These are phyloP conservation scores for Lepidium aucheri DNA, from an alignment of 345 rosid genomes.

Conservation along the genomic window DNA sequence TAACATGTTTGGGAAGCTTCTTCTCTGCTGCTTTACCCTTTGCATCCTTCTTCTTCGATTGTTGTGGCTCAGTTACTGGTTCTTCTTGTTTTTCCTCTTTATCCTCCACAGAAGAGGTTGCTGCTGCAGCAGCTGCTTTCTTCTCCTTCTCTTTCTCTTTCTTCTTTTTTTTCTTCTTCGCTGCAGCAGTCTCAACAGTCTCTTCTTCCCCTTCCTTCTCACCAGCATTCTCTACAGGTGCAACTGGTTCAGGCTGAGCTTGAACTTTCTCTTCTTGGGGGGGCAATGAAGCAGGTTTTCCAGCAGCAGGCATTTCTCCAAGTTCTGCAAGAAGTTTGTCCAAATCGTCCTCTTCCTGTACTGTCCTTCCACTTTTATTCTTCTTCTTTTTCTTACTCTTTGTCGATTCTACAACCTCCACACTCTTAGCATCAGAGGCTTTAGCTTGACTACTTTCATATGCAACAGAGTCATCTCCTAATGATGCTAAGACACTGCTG, in stretches of 20 bases:
- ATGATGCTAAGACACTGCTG: constrained; percentile 26
- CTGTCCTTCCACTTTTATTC: constrained; percentile 83
- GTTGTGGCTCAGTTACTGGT: constrained; percentile 37
- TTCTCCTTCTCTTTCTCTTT: constrained; percentile 73
- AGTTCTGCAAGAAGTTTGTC: constrained; percentile 91
- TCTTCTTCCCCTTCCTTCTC: constrained; percentile 81
- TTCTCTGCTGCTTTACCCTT: constrained; percentile 80
- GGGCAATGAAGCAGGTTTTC: constrained; percentile 33
- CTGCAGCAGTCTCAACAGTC: constrained; percentile 61
- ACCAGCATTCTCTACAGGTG: constrained; percentile 28
- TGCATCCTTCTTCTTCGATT: constrained; percentile 56
- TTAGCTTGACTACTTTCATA: constrained; percentile 17
- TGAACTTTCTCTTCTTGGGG: constrained; percentile 44
- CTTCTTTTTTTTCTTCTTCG: constrained; percentile 89
- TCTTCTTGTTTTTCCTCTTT: constrained; percentile 50
- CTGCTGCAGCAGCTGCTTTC: constrained; percentile 43
- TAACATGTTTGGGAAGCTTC: constrained; percentile 85
- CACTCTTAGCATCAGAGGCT: constrained; percentile 32
- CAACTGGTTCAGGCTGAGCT: constrained; percentile 40
- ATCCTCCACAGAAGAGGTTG: constrained; percentile 27
- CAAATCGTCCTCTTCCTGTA: constrained; percentile 90
- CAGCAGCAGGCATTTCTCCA: constrained; percentile 44
- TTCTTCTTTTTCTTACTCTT: constrained; percentile 78
- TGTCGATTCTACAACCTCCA: constrained; percentile 47
- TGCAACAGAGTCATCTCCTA: constrained; percentile 29